Base-by-base conservation (phyloP, 2,329 filamentous ascomycete species). In the Paecilomyces sp. region DNA sequence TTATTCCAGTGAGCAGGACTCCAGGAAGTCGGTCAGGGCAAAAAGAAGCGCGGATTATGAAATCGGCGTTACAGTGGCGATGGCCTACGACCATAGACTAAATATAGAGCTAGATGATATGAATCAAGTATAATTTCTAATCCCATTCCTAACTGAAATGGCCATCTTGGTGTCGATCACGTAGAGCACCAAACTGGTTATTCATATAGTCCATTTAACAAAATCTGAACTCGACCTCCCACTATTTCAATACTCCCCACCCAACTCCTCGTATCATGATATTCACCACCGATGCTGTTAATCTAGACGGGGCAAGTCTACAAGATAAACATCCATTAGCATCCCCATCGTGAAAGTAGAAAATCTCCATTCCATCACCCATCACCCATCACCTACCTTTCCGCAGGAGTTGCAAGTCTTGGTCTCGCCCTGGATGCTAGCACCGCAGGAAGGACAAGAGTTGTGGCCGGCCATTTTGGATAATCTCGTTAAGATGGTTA, bases 401-500 rank as follows among this genome's bases (percentile, higher is more conserved):
- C 69, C 69, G 58, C 70, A 72, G 33, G 68, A 64, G 52, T 7
- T 22, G 59, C 70, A 72, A 36, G 63, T 69, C 67, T 72, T 72
- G 12, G n/a, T 65, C 12, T 65, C 66, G 47, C 68, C 65, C 4
- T 59, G 12, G 57, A 72, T 69, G 36, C 58, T 47, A 41, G 66
- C 63, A 52, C 64, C 65, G 62, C 69, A 72, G 22, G 64, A 63
- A 53, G 70, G 70, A 55, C 70, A 72, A 57, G 58, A 53, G 31
- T 57, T 52, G 63, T 70, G 68, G 52, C 63, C 64, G 47, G 63
- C 31, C 67, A 53, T 53, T 53, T 53, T 53, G 2, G 24, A 30
- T 53, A 11, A 30, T 53, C 25, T 22, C 22, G 51, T 53, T 53
- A 28, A 22, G 51, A 24, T 13, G 18, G 51, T 25, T 28, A 24